Conservation (phyloP, 2,329 filamentous ascomycete species). For the Aspergillus sp. region DNA sequence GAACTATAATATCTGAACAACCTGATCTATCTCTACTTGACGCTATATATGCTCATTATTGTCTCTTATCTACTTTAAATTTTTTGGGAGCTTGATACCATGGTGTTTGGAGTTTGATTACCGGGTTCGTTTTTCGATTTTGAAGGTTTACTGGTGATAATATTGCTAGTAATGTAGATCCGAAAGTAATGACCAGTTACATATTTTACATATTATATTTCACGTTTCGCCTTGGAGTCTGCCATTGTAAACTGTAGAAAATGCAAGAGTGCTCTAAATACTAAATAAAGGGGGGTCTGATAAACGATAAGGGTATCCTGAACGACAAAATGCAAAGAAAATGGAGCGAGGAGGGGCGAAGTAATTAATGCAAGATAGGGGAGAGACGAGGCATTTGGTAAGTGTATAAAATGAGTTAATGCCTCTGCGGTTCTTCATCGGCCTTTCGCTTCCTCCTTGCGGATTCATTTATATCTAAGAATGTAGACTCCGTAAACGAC, state of each 20-base stretch:
- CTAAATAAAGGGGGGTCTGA: not conserved
- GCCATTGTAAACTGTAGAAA: not conserved
- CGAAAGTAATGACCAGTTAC: not conserved
- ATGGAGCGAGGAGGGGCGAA: conserved; percentile 13
- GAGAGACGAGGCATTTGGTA: not conserved
- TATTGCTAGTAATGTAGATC: conserved; percentile 1
- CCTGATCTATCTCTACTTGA: not conserved
- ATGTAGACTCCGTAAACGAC: conserved; percentile 32
- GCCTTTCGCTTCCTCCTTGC: conserved; percentile 31
- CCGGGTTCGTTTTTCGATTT: not conserved
- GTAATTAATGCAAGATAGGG: not conserved
- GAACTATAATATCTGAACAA: conserved; percentile 77
- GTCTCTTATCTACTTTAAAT: not conserved
- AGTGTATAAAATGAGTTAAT: conserved; percentile 10
- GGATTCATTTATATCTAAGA: conserved; percentile 26
- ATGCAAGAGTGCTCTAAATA: not conserved
- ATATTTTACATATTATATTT: not conserved
- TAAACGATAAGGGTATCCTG: conserved; percentile 11
- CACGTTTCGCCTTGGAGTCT: not conserved
- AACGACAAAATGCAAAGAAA: not conserved
- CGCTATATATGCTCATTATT: not conserved
- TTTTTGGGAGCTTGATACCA: conserved; percentile 4
- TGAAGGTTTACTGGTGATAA: not conserved
- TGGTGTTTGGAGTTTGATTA: conserved; percentile 2
- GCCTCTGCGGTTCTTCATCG: conserved; percentile 25